Percentiles rank a stretch among this genome's conserved stretches.
These are phyloP conservation scores for Albizia julibrissin DNA, from an alignment of 306 rosid species.

Conservation along the genomic window DNA sequence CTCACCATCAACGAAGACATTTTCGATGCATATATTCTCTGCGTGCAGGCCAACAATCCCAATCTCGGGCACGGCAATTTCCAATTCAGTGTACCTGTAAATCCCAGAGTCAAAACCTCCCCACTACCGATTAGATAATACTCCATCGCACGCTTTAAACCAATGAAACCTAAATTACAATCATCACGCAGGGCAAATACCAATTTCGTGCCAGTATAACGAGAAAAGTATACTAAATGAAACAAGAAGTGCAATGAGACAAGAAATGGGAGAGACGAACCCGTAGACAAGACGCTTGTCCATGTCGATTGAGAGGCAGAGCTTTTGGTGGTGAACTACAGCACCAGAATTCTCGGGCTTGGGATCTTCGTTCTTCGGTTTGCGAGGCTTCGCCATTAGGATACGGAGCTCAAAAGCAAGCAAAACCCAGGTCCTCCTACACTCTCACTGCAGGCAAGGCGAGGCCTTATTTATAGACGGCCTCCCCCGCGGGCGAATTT, in stretches of 20 bases:
- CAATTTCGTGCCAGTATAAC: background rate
- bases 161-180: conserved; percentile 24
- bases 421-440: background rate
- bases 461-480: conserved; percentile 31
- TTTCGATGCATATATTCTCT: conserved; percentile 83
- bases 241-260: conserved; percentile 9
- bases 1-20: conserved; percentile 89
- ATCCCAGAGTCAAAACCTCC: background rate
- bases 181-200: background rate
- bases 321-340: conserved; percentile 91
- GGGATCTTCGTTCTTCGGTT: conserved; percentile 76
- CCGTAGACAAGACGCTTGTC: conserved; percentile 70
- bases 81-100: conserved; percentile 82
- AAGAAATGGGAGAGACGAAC: conserved; percentile 46
- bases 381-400: conserved; percentile 93
- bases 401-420: background rate
- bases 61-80: conserved; percentile 85
- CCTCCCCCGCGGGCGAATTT: conserved; percentile 31
- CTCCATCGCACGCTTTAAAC: background rate
- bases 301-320: conserved; percentile 82
- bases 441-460: background rate
- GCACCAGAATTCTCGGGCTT: conserved; percentile 83
- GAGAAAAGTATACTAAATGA: background rate
- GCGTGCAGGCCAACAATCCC: conserved; percentile 94
- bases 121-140: background rate